phyloP scores from a whole-genome alignment of 73 alveolate species.

The Breviolum minutum region DNA sequence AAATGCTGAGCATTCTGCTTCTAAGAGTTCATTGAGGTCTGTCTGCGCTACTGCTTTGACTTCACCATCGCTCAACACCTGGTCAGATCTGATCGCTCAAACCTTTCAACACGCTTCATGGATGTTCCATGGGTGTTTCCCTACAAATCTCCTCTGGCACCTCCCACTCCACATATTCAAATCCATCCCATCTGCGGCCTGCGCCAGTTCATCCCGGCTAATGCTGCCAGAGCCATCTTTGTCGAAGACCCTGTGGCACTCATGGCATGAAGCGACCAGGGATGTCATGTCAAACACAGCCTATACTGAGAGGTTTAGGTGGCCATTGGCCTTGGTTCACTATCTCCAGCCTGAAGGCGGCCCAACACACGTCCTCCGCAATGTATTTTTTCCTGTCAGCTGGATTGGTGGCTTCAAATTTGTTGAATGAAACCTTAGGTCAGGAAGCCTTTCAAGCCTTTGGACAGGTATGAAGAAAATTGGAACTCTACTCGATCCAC shows the following conservation, averaged over 20 bases:
- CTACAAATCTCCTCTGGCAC: not conserved
- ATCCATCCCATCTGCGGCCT: constrained; percentile 8
- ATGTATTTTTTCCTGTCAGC: constrained; percentile 57
- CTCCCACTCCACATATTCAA: no score
- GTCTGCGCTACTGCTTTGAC: constrained; percentile 84
- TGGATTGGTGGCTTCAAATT: not conserved
- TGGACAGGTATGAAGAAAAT: no score
- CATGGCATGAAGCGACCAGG: not conserved
- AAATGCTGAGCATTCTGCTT: not conserved
- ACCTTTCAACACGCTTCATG: no score
- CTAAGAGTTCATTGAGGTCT: constrained; percentile 54
- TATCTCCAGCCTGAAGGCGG: constrained; percentile 95
- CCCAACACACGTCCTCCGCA: constrained; percentile 93
- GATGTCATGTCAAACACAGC: not conserved
- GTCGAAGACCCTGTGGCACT: constrained; percentile 47
- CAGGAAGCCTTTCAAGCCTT: no score
- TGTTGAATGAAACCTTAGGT: no score
- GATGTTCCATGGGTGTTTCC: not conserved
- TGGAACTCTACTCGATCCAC: no score
- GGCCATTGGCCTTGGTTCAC: not conserved
- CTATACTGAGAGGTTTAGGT: not conserved
- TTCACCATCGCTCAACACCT: constrained; percentile 81
- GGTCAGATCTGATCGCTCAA: not conserved
- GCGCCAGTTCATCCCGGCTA: constrained; percentile 77
- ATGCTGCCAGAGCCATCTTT: constrained; percentile 83